Conservation (phyloP, 345 rosid species). For the Rhodamnia rubescens region DNA sequence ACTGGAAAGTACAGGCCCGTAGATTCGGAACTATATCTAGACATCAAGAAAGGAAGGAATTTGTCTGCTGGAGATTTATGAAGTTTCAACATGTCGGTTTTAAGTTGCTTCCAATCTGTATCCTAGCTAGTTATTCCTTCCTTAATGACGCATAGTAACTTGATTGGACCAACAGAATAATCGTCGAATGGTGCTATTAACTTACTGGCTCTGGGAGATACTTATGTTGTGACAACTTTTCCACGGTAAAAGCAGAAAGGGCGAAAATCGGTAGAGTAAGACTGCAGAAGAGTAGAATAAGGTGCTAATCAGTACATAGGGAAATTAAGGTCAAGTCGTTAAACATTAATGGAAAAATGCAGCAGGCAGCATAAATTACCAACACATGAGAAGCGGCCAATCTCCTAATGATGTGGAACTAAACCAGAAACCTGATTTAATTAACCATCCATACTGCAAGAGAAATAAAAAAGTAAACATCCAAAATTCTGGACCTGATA, state of each 20-base stretch:
- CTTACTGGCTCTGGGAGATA: conserved; percentile 57
- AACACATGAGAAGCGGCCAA: conserved; percentile 98
- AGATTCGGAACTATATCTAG: not conserved
- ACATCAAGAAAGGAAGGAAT: not conserved
- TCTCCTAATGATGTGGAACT: conserved; percentile 79
- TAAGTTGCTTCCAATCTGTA: not conserved
- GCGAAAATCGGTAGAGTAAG: conserved; percentile 78
- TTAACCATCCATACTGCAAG: conserved; percentile 94
- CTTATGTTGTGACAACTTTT: conserved; percentile 55
- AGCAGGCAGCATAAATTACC: conserved; percentile 34
- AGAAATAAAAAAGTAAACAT: not conserved
- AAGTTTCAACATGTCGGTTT: not conserved
- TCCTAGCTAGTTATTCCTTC: not conserved
- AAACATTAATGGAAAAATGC: not conserved
- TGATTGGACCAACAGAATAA: not conserved
- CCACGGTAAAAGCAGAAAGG: conserved; percentile 66
- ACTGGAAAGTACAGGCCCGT: not conserved
- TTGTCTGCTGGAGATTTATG: not conserved
- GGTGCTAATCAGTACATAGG: not conserved
- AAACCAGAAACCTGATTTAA: conserved; percentile 86
- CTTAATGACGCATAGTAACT: not conserved
- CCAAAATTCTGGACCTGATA: not conserved
- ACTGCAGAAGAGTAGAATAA: conserved; percentile 34
- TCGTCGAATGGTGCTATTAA: not conserved
- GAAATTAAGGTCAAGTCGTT: not conserved